phyloP scores from a whole-genome alignment of 2,329 filamentous ascomycete genomes.

The Penicillium sp. region DNA sequence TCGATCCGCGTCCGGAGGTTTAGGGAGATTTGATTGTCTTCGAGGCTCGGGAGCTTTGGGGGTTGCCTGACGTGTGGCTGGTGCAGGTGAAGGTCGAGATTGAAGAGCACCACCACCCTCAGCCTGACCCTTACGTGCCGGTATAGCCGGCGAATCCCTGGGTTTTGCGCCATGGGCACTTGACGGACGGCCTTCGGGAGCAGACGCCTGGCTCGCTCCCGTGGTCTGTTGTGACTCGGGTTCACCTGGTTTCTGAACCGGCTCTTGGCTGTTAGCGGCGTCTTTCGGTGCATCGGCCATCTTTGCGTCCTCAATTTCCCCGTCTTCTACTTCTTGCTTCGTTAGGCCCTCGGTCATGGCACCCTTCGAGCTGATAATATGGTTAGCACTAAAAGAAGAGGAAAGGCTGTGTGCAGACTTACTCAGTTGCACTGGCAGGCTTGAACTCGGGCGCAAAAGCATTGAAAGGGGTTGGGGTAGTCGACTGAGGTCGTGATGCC shows the following conservation, averaged over 20 bases:
- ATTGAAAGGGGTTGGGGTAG: conserved; percentile 45
- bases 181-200: conserved; percentile 13
- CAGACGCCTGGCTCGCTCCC: conserved; percentile 14
- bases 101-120: conserved; percentile 21
- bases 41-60: conserved; percentile 36
- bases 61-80: conserved; percentile 30
- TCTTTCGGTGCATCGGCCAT: conserved; percentile 40
- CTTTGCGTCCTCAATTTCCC: conserved; percentile 53
- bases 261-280: conserved; percentile 13
- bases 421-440: conserved; percentile 39
- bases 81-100: conserved; percentile 25
- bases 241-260: conserved; percentile 23
- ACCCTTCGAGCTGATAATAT: conserved; percentile 34
- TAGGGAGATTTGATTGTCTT: conserved; percentile 39
- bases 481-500: conserved; percentile 34
- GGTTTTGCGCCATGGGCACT: conserved; percentile 18
- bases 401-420: conserved; percentile 31
- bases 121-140: conserved; percentile 20
- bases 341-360: conserved; percentile 30
- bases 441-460: conserved; percentile 49
- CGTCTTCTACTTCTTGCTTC: conserved; percentile 50
- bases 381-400: not conserved
- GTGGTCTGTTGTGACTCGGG: conserved; percentile 17
- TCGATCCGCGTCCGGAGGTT: conserved; percentile 46
- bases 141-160: conserved; percentile 16